phyloP scores from a whole-genome alignment of 2,329 filamentous ascomycete genomes.

The Colletotrichum lupini region DNA sequence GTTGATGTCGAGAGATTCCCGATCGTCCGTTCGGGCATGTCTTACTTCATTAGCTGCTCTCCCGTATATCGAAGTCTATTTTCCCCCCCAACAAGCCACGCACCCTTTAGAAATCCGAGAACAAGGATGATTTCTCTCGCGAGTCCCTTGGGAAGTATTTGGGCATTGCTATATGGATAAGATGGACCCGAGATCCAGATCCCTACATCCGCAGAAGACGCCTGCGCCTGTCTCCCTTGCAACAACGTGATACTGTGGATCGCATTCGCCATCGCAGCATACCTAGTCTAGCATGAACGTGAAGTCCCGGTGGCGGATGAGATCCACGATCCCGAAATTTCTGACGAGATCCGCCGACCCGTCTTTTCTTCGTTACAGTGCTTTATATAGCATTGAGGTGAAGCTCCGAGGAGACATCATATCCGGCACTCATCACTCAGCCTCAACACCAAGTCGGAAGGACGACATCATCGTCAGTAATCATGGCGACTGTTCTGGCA shows the following conservation, averaged over 20 bases:
- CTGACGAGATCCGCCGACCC: slow-evolving; percentile 17
- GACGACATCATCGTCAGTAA: not conserved
- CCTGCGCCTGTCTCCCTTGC: not conserved
- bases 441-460: not conserved
- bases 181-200: not conserved
- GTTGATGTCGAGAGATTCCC: not conserved
- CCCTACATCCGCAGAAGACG: not conserved
- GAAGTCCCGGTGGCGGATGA: not conserved
- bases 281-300: not conserved
- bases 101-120: not conserved
- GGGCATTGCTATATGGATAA: too few relatives aligned
- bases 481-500: slow-evolving; percentile 36
- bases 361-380: not conserved
- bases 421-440: not conserved
- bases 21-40: not conserved
- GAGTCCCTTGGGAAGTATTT: too few relatives aligned
- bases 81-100: not conserved
- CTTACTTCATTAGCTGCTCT: too few relatives aligned
- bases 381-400: not conserved
- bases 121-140: too few relatives aligned
- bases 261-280: slow-evolving; percentile 16
- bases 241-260: slow-evolving; percentile 25
- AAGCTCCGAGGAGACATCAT: slow-evolving; percentile 9
- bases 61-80: not conserved
- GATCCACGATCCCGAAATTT: not conserved